Percentiles rank a stretch among this genome's conserved stretches.
These are phyloP conservation scores for Furcasterigmium furcatum DNA, from an alignment of 2,329 filamentous ascomycete genomes.

Conservation along the genomic window DNA sequence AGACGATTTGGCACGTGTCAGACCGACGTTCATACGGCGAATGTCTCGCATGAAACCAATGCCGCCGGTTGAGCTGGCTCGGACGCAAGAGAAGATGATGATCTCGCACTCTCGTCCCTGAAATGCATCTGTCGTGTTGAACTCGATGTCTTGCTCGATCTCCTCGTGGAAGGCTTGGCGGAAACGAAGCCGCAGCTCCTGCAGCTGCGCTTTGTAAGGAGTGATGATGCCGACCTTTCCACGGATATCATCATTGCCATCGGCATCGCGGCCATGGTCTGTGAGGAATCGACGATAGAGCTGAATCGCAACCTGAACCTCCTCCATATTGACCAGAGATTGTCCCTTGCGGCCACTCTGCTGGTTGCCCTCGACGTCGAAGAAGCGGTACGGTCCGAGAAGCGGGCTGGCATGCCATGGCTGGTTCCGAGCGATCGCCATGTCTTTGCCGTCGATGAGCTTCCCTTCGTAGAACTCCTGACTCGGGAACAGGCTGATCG, in stretches of 20 bases:
- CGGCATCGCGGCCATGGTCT: constrained; percentile 61
- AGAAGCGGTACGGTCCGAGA: constrained; percentile 93
- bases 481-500: constrained; percentile 90
- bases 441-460: constrained; percentile 79
- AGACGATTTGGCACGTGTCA: constrained; percentile 94
- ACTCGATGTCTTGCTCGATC: constrained; percentile 81
- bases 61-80: constrained; percentile 86
- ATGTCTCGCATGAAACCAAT: constrained; percentile 99
- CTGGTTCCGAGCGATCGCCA: constrained; percentile 70
- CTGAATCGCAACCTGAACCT: constrained; percentile 81
- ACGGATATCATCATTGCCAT: constrained; percentile 60
- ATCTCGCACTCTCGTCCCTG: constrained; percentile 96
- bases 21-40: constrained; percentile 97
- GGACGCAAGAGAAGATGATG: constrained; percentile 98
- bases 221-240: constrained; percentile 96
- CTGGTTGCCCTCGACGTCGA: constrained; percentile 89
- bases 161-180: constrained; percentile 65
- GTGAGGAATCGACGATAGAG: constrained; percentile 76
- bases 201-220: constrained; percentile 91
- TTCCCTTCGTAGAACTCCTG: constrained; percentile 87
- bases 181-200: constrained; percentile 76
- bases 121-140: constrained; percentile 98
- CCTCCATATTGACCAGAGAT: constrained; percentile 84
- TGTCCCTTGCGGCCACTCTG: constrained; percentile 77
- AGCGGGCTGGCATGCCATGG: constrained; percentile 83